Evolutionary conservation across 768 basidiomycete species (phyloP).

Genomic region (Tephrocybe sp.): DNA sequence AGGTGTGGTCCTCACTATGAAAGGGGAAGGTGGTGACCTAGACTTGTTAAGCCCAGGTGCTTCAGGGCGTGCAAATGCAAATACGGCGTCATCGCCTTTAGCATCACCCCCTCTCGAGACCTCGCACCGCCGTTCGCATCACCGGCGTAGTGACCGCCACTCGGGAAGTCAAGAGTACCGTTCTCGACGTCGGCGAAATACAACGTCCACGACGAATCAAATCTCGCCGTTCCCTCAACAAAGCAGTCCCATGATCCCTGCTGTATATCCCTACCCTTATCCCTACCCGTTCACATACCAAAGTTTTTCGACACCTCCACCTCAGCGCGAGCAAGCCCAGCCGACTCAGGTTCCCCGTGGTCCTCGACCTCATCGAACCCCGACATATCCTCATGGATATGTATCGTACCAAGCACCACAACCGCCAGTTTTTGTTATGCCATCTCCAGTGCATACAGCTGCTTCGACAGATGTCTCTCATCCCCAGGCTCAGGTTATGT

Average conservation of each 20-base stretch:
- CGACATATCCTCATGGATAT: slow-evolving; percentile 27
- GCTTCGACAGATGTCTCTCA: slow-evolving; percentile 9
- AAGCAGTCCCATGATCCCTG: slow-evolving; percentile 22
- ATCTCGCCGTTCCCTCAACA: slow-evolving; percentile 5
- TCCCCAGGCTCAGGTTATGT: slow-evolving; percentile 9
- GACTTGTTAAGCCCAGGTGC: slow-evolving; percentile 30
- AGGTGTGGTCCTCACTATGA: slow-evolving; percentile 20
- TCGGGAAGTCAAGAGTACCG: slow-evolving; percentile 9
- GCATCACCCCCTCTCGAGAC: slow-evolving; percentile 11
- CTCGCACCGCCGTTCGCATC: slow-evolving; percentile 15
- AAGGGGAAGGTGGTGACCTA: slow-evolving; percentile 22
- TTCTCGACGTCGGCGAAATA: slow-evolving; percentile 14
- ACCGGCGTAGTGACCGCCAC: slow-evolving; percentile 10
- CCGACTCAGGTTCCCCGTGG: slow-evolving; percentile 16
- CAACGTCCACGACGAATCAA: slow-evolving; percentile 11
- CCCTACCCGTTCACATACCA: slow-evolving; percentile 26
- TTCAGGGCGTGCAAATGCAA: slow-evolving; percentile 21
- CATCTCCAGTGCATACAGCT: slow-evolving; percentile 14
- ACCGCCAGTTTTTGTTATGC: slow-evolving; percentile 22
- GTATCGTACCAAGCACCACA: slow-evolving; percentile 29
- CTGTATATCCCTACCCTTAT: slow-evolving; percentile 32
- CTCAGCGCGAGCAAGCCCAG: slow-evolving; percentile 11
- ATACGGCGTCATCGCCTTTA: slow-evolving; percentile 16
- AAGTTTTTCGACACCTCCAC: slow-evolving; percentile 11
- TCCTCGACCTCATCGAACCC: slow-evolving; percentile 19